These are phyloP conservation scores for Aspergillus thermomutatus DNA, from an alignment of 2,329 filamentous ascomycete species.

Conservation along the genomic window DNA sequence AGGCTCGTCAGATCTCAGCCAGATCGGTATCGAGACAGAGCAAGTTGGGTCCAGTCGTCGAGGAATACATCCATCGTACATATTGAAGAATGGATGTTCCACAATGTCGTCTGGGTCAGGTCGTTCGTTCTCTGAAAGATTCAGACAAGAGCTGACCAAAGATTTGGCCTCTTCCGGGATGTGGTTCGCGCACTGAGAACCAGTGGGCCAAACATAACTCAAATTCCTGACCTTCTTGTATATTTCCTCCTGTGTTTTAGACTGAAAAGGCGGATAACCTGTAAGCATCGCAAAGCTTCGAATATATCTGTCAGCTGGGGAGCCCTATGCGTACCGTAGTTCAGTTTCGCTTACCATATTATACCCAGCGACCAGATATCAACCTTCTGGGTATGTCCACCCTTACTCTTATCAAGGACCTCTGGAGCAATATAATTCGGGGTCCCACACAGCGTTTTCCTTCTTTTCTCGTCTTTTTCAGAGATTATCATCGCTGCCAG, in stretches of 20 bases:
- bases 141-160: constrained; percentile 46
- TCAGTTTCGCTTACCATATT: constrained; percentile 69
- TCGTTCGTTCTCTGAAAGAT: constrained; percentile 46
- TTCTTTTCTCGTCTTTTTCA: constrained; percentile 78
- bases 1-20: constrained; percentile 44
- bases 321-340: background rate
- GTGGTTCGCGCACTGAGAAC: constrained; percentile 41
- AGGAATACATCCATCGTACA: constrained; percentile 48
- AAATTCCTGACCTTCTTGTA: constrained; percentile 48
- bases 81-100: constrained; percentile 49
- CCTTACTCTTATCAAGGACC: constrained; percentile 88
- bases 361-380: constrained; percentile 98
- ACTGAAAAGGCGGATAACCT: constrained; percentile 94
- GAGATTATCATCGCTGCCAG: constrained; percentile 88
- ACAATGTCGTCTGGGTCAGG: constrained; percentile 50
- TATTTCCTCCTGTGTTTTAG: constrained; percentile 55
- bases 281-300: constrained; percentile 89
- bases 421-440: constrained; percentile 98
- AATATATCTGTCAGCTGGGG: constrained; percentile 18
- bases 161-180: constrained; percentile 50
- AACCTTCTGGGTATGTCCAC: constrained; percentile 95
- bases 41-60: constrained; percentile 39
- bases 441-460: constrained; percentile 93
- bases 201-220: constrained; percentile 49
- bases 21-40: constrained; percentile 39